Percentiles rank a stretch among this genome's conserved stretches.
Evolutionary conservation across 352 stramenopile species (phyloP).

Genomic region (Globisporangium okanoganense): DNA sequence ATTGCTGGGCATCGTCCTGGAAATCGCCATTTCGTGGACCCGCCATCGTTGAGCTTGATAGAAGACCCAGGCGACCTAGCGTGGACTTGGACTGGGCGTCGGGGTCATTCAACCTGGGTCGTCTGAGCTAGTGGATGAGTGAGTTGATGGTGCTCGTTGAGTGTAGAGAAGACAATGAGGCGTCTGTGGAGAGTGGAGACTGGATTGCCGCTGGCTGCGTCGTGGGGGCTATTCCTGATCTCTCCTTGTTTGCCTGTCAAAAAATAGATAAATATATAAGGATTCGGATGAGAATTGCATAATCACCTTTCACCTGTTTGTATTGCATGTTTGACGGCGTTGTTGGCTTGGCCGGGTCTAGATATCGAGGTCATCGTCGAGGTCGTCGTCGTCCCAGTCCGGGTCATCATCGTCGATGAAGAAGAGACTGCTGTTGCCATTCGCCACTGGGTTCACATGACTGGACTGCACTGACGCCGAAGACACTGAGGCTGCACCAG

Average conservation of each 20-base stretch:
- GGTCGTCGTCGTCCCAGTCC: slow-evolving; percentile 64
- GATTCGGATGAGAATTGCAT: background rate
- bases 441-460: background rate
- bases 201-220: background rate
- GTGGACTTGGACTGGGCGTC: background rate
- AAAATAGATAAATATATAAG: background rate
- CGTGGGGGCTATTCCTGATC: background rate
- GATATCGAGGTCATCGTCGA: slow-evolving; percentile 58
- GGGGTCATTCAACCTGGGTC: background rate
- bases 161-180: background rate
- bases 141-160: background rate
- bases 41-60: background rate
- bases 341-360: slow-evolving; percentile 6
- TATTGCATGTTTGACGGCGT: background rate
- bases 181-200: background rate
- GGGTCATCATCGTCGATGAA: slow-evolving; percentile 82
- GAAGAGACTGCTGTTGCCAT: slow-evolving; percentile 36
- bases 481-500: background rate
- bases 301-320: background rate
- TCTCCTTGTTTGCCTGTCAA: too few relatives aligned
- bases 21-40: background rate
- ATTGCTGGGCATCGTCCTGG: background rate
- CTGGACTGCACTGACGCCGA: background rate
- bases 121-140: too few relatives aligned
- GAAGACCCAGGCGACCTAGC: background rate